Percentiles rank a stretch among this genome's conserved stretches.
Evolutionary conservation across 2,329 filamentous ascomycete species (phyloP).

Genomic region (Trichoderma polysporum): DNA sequence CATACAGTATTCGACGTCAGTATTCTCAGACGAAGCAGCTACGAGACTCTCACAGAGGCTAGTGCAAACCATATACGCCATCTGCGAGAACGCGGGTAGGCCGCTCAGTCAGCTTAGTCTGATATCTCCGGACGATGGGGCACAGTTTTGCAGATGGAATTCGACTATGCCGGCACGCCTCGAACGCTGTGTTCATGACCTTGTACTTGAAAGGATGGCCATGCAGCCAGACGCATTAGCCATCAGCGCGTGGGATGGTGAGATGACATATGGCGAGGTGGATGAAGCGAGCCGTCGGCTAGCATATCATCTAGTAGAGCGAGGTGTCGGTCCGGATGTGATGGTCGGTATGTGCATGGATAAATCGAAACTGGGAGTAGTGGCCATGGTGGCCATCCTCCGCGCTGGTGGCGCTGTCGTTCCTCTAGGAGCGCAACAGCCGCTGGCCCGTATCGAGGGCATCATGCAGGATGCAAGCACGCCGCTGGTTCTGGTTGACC

Average conservation of each 20-base stretch:
- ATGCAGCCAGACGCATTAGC: not conserved
- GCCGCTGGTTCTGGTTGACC: not conserved
- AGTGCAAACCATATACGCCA: too few species aligned
- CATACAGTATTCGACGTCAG: too few species aligned
- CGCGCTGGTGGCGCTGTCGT: constrained; percentile 21
- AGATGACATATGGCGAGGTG: not conserved
- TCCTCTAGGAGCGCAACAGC: not conserved
- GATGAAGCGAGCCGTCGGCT: constrained; percentile 33
- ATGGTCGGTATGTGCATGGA: constrained; percentile 33
- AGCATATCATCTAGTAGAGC: constrained; percentile 29
- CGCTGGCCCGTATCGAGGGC: not conserved
- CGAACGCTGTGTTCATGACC: constrained; percentile 46
- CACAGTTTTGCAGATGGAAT: too few species aligned
- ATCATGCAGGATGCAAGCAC: not conserved
- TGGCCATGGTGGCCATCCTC: too few species aligned
- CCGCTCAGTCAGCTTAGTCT: too few species aligned
- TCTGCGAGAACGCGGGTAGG: too few species aligned
- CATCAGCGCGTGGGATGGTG: not conserved
- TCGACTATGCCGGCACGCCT: too few species aligned
- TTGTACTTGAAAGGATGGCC: constrained; percentile 33
- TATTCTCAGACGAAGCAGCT: too few species aligned
- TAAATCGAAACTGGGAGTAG: constrained; percentile 26
- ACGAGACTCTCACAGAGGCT: too few species aligned
- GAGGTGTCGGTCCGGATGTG: constrained; percentile 27
- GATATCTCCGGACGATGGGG: too few species aligned